Base-by-base conservation (phyloP, 1,284 basidiomycete genomes). In the Moesziomyces aphidis region DNA sequence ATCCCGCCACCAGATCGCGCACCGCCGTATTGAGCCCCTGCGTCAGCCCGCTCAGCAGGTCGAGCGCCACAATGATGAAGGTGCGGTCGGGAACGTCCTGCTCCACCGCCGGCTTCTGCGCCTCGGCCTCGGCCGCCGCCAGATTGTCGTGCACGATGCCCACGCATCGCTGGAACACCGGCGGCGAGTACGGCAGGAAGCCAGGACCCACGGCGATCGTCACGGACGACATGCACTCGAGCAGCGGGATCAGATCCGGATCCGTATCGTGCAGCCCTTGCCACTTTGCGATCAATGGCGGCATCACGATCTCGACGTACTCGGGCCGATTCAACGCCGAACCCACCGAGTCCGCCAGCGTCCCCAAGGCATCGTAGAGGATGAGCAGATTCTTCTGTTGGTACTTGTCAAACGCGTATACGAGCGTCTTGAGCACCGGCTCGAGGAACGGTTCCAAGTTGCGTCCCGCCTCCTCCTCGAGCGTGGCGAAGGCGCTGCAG, bases 361-460 rank as follows among this genome's bases (percentile, higher is more conserved):
- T 99, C 6, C 97, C 96, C 61, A 99, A 92, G 15, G 97, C 97
- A 84, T 99, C 97, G 85, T 99, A 99, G 43, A 99, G 87, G 75
- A 99, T 99, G 73, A 99, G 89, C 89, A 99, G 91, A 85, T 99
- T 99, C 89, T 99, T 99, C 86, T 97, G 95, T 85, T 99, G 96
- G 85, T 99, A 99, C 86, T 97, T 97, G 73, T 93, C 90, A 85
- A 99, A 99, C 0, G 97, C 97, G 74, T 93, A 91, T 22, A 97
- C 95, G 58, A 99, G 89, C 85, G 97, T 97, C 61, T 92, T 91
- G 55, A 99, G 88, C 55, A 99, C 93, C 1, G 96, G 95, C 79
- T 96, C 94, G 17, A 99, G 90, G 87, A 92, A 99, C 0, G 96
- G 97, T 19, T 91, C 91, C 51, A 99, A 90, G 80, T 93, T 92